A percentile compares a stretch with the other conserved stretches of the same genome.
These are phyloP conservation scores for Quillaja saponaria DNA, from an alignment of 306 rosid species.

Conservation along the genomic window DNA sequence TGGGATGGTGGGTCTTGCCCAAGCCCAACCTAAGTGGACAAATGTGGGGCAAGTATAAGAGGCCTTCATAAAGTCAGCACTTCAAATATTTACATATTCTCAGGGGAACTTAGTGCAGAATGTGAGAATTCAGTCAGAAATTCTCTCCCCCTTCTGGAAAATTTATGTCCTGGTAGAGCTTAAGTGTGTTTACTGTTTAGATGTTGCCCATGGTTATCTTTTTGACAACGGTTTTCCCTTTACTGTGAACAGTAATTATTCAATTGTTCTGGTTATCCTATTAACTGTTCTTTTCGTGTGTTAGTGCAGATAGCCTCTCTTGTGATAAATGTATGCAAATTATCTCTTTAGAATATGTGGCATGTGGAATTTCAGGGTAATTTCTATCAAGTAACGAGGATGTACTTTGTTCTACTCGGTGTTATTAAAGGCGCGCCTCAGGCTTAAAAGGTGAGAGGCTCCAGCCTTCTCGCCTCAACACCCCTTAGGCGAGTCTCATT, in stretches of 20 bases:
- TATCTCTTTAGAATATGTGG: slow-evolving; percentile 9
- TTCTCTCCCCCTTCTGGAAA: not conserved
- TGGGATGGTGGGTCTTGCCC: not conserved
- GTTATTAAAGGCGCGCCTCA: too few species aligned
- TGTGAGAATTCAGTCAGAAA: not conserved
- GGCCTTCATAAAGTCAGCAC: not conserved
- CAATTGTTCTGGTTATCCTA: not conserved
- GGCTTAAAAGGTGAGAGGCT: too few species aligned
- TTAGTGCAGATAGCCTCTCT: slow-evolving; percentile 2
- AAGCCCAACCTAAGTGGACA: not conserved
- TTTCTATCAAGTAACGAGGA: slow-evolving; percentile 20
- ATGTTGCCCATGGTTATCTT: not conserved
- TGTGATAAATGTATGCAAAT: slow-evolving; percentile 1
- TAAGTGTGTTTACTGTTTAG: not conserved
- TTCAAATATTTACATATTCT: too few species aligned
- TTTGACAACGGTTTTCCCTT: not conserved
- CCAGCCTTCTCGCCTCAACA: too few species aligned
- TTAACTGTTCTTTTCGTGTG: not conserved
- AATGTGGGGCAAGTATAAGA: not conserved
- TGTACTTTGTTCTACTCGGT: slow-evolving; percentile 14
- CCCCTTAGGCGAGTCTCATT: too few species aligned
- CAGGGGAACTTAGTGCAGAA: not conserved
- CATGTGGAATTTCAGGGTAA: slow-evolving; percentile 30
- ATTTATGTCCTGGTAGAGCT: not conserved
- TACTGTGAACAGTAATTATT: not conserved